These are phyloP conservation scores for Nakaseomyces uthaithaninus DNA, from an alignment of 1,139 yeast species.

Conservation along the genomic window DNA sequence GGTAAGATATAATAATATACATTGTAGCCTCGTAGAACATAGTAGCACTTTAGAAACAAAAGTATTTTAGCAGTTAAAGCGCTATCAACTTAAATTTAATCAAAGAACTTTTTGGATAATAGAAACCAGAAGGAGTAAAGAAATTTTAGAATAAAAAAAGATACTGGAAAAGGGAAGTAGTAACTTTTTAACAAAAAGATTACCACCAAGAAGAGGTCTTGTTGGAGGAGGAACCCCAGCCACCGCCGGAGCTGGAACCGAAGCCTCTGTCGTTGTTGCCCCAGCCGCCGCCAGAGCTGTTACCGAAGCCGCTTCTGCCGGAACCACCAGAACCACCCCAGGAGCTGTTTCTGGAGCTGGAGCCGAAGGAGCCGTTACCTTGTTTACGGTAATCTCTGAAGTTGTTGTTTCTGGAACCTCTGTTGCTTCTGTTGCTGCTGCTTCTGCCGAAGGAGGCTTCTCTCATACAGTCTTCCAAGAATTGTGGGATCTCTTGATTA, in stretches of 20 bases:
- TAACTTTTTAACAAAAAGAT: conserved; percentile 8
- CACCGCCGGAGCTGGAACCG: conserved; percentile 12
- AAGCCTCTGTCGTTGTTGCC: conserved; percentile 16
- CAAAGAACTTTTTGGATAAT: conserved; percentile 8
- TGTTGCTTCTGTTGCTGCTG: conserved; percentile 52
- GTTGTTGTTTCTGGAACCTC: conserved; percentile 31
- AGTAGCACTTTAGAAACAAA: conserved; percentile 3
- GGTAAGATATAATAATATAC: conserved; percentile 5
- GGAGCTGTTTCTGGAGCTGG: conserved; percentile 31
- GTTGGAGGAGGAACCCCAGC: conserved; percentile 28
- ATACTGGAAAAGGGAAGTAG: conserved; percentile 6
- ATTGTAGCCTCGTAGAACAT: conserved; percentile 6
- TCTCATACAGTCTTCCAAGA: conserved; percentile 72
- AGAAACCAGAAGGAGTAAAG: conserved; percentile 4
- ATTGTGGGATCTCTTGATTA: conserved; percentile 92
- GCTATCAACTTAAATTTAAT: conserved; percentile 10
- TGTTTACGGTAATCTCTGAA: conserved; percentile 55
- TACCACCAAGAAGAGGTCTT: conserved; percentile 25
- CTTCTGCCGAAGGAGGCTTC: conserved; percentile 62
- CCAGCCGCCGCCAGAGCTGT: conserved; percentile 24
- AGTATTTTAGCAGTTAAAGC: not conserved
- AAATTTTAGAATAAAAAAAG: conserved; percentile 10
- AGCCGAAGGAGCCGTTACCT: conserved; percentile 31
- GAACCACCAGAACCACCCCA: conserved; percentile 33
- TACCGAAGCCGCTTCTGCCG: conserved; percentile 28